Evolutionary conservation across 192 early-diverging fungal species (phyloP).

Genomic region (Coemansia sp.): DNA sequence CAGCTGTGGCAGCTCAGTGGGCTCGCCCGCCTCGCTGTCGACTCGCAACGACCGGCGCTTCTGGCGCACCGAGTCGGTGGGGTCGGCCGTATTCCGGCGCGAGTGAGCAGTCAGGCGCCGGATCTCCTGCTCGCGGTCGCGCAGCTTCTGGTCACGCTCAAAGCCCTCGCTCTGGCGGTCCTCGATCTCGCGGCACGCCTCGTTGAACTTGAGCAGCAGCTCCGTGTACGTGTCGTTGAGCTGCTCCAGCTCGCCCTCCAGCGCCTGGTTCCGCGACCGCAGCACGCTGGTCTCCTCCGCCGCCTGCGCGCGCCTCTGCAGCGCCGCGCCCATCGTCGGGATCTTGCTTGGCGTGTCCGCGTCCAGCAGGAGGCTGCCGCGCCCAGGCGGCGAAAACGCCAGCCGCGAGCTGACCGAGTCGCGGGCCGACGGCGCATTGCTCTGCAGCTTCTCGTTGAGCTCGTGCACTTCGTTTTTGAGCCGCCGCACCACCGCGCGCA

Average conservation of each 20-base stretch:
- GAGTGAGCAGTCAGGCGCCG: constrained; percentile 40
- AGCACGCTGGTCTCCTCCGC: constrained; percentile 23
- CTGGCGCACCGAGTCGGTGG: constrained; percentile 19
- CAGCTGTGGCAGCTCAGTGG: constrained; percentile 17
- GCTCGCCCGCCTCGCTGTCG: not conserved
- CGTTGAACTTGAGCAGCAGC: constrained; percentile 57
- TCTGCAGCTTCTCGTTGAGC: constrained; percentile 28
- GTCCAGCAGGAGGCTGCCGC: constrained; percentile 5
- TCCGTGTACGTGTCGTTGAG: constrained; percentile 58
- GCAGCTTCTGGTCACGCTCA: constrained; percentile 53
- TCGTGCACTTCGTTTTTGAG: constrained; percentile 59
- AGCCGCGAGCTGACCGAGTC: not conserved
- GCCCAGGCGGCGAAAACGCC: constrained; percentile 1
- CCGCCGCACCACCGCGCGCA: constrained; percentile 63
- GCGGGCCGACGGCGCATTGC: not conserved
- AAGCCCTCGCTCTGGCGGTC: constrained; percentile 52
- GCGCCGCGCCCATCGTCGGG: constrained; percentile 23
- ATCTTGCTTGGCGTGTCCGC: constrained; percentile 22
- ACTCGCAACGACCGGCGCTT: constrained; percentile 23
- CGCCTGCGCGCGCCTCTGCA: constrained; percentile 30
- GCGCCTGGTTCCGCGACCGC: constrained; percentile 35
- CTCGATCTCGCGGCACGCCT: constrained; percentile 54
- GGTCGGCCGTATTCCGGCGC: constrained; percentile 14
- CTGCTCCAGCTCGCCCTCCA: constrained; percentile 56
- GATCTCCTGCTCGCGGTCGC: constrained; percentile 49